phyloP scores from a whole-genome alignment of 768 basidiomycete species.

The Amanita thiersii region DNA sequence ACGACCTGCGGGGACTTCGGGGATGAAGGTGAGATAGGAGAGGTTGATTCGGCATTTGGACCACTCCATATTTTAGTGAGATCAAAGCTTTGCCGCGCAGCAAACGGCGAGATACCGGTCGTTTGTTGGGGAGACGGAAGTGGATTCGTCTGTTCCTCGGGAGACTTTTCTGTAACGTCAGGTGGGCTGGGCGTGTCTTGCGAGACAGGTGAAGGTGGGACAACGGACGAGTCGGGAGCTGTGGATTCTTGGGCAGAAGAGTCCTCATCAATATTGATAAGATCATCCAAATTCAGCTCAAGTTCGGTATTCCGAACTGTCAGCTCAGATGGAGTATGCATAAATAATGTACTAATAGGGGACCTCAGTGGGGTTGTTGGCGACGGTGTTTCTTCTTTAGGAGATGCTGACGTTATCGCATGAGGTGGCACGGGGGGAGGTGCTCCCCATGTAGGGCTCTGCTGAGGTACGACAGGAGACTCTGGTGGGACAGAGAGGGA shows the following conservation, averaged over 20 bases:
- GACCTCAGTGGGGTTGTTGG: constrained; percentile 7
- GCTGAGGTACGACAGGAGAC: constrained; percentile 46
- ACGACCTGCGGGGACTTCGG: constrained; percentile 17
- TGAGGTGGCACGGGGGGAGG: constrained; percentile 51
- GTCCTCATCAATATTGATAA: constrained; percentile 75
- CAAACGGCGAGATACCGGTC: constrained; percentile 41
- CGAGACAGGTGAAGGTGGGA: constrained; percentile 12
- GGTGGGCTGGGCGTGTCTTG: constrained; percentile 4
- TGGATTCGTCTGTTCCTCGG: constrained; percentile 9
- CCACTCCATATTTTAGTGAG: constrained; percentile 65
- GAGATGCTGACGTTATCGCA: constrained; percentile 22
- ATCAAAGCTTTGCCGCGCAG: constrained; percentile 45
- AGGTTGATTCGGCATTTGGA: constrained; percentile 24
- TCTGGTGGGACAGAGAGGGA: constrained; percentile 68
- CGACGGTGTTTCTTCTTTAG: constrained; percentile 1
- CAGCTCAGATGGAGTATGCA: constrained; percentile 30
- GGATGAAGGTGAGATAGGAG: constrained; percentile 11
- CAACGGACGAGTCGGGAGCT: constrained; percentile 13
- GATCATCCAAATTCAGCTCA: constrained; percentile 65
- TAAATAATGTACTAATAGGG: constrained; percentile 16
- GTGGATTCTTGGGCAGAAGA: constrained; percentile 25
- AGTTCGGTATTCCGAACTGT: constrained; percentile 38
- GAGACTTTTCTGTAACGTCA: constrained; percentile 11
- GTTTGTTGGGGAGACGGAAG: constrained; percentile 18
- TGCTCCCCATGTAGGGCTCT: constrained; percentile 50